Evolutionary conservation across 768 basidiomycete species (phyloP).

Genomic region (Suillus subalutaceus): DNA sequence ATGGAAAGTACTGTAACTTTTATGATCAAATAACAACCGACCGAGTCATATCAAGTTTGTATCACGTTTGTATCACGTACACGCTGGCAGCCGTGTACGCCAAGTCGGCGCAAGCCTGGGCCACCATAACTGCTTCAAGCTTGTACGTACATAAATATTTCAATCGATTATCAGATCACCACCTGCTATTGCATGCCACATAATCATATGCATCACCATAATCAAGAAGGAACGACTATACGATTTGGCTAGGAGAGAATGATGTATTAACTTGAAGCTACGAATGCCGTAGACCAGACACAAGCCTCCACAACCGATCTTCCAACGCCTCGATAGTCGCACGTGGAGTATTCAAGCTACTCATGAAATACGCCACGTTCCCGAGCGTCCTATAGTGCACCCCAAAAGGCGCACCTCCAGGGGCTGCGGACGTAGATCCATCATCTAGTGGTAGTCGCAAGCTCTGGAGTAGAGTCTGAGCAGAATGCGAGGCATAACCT

Average conservation of each 20-base stretch:
- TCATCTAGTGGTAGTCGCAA: constrained; percentile 42
- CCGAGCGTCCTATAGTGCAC: constrained; percentile 90
- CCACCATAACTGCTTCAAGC: not conserved
- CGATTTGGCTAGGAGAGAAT: not conserved
- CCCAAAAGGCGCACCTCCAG: constrained; percentile 59
- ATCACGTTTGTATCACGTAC: not conserved
- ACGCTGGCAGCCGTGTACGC: not conserved
- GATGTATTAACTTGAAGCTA: not conserved
- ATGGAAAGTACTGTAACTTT: constrained; percentile 4
- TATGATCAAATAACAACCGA: not conserved
- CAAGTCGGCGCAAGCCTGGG: not conserved
- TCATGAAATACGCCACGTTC: constrained; percentile 92
- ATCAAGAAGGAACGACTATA: not conserved
- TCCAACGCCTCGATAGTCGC: constrained; percentile 61
- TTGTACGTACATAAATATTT: not conserved
- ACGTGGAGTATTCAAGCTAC: constrained; percentile 73
- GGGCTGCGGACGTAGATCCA: constrained; percentile 40
- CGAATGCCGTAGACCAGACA: constrained; percentile 15
- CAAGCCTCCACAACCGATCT: constrained; percentile 55
- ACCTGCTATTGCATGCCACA: not conserved
- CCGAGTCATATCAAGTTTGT: constrained; percentile 3
- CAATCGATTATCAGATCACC: not conserved
- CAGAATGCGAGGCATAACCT: constrained; percentile 68
- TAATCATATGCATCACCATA: not conserved
- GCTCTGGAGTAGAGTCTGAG: constrained; percentile 58